Conservation (phyloP, 164 flowering plant genomes). For the Sextonia rubra region DNA sequence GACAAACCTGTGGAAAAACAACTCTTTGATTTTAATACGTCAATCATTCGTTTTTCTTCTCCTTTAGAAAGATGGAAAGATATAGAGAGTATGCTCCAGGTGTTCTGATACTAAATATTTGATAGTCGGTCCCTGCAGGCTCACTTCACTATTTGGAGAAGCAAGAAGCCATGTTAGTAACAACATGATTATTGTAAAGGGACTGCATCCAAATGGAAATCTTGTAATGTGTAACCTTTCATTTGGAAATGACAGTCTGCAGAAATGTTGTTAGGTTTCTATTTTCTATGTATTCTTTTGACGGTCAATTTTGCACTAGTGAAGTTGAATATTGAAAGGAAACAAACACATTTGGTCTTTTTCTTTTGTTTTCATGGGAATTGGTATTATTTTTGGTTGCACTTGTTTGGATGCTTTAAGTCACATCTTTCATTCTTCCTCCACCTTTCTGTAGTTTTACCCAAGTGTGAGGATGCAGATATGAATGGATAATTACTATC, state of each 20-base stretch:
- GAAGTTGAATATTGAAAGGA: not conserved
- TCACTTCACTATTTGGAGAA: not conserved
- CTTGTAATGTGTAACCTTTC: not conserved
- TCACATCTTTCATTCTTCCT: too few relatives aligned
- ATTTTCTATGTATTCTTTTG: not conserved
- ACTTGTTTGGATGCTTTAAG: too few relatives aligned
- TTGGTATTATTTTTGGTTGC: too few relatives aligned
- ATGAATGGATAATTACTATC: too few relatives aligned
- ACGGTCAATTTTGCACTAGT: not conserved
- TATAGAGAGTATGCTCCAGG: not conserved
- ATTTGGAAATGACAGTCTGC: not conserved
- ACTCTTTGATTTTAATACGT: not conserved
- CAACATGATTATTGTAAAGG: not conserved
- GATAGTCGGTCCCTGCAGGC: not conserved
- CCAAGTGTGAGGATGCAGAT: too few relatives aligned
- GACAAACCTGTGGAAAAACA: constrained; percentile 8
- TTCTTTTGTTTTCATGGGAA: too few relatives aligned
- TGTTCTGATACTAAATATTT: too few relatives aligned
- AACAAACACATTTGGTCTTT: too few relatives aligned
- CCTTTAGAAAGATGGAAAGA: not conserved
- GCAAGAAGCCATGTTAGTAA: not conserved
- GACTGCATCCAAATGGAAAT: not conserved
- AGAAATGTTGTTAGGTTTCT: not conserved
- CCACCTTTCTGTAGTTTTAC: too few relatives aligned
- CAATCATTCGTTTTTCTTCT: not conserved